phyloP scores from a whole-genome alignment of 2,329 filamentous ascomycete species.

The Microcyclospora pomicola region DNA sequence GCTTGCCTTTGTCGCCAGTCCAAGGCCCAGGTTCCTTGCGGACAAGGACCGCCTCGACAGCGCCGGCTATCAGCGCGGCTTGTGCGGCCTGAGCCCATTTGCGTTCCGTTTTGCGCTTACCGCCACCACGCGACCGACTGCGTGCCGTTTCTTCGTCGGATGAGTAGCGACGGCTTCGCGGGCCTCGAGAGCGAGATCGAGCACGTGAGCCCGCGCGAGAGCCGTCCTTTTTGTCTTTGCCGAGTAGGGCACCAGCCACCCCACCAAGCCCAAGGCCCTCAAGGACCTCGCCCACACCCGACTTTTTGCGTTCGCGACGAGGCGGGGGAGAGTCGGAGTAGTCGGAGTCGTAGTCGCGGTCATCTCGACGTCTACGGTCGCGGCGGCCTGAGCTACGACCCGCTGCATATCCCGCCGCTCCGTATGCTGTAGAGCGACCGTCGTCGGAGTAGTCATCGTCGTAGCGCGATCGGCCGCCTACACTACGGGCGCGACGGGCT shows the following conservation, averaged over 20 bases:
- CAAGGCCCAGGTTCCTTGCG: slow-evolving; percentile 80
- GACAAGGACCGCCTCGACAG: slow-evolving; percentile 80
- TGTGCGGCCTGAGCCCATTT: slow-evolving; percentile 66
- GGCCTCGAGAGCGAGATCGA: slow-evolving; percentile 36
- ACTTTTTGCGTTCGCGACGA: slow-evolving; percentile 36
- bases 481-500: slow-evolving; percentile 49
- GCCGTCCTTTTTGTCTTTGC: slow-evolving; percentile 47
- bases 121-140: slow-evolving; percentile 36
- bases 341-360: slow-evolving; percentile 33
- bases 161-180: slow-evolving; percentile 36
- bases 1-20: slow-evolving; percentile 84
- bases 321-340: slow-evolving; percentile 28
- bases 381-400: slow-evolving; percentile 17
- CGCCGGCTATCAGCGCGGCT: slow-evolving; percentile 78
- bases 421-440: slow-evolving; percentile 41
- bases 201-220: slow-evolving; percentile 48
- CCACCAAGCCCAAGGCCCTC: slow-evolving; percentile 45
- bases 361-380: slow-evolving; percentile 32
- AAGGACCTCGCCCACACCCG: slow-evolving; percentile 48
- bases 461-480: slow-evolving; percentile 30
- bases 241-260: slow-evolving; percentile 35
- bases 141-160: slow-evolving; percentile 32
- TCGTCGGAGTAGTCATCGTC: slow-evolving; percentile 42
- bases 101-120: slow-evolving; percentile 47
- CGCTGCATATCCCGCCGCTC: slow-evolving; percentile 24